Base-by-base conservation (phyloP, 306 rosid genomes). In the Pachyrhizus erosus region DNA sequence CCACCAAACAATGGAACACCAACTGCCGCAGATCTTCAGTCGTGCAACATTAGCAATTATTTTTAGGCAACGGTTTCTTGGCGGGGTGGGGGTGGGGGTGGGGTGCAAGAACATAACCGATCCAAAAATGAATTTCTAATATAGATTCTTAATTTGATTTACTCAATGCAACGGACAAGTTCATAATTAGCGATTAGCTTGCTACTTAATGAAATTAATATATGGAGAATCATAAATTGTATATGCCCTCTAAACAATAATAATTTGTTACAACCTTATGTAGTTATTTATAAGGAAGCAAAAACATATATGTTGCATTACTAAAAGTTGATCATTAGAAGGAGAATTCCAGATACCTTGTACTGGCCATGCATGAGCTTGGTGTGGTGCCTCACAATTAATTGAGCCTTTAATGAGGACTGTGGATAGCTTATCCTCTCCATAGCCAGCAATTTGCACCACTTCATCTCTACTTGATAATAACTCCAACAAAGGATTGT, bases 401-500 rank as follows among this genome's bases (percentile, higher is more conserved):
- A 96, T 70, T 2, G 99, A 96, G 3, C 98, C 99, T 12, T 92
- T 88, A 39, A 96, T 83, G 9, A 96, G 86, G n/a, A 96, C 99
- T 0, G 98, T 96, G 72, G 99, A 96, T 23, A 96, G 90, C 86
- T 87, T 96, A 73, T 93, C 92, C 76, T 96, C 97, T 70, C 99
- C 98, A 86, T 96, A 93, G 40, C 99, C 99, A 74, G 98, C 98
- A 31, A 89, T 80, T 49, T 85, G 80, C 83, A 86, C 86, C 83
- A 88, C 73, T 40, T 96, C 97, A 5, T 93, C 91, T 81, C 91
- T 85, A 89, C 87, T 89, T 40, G 85, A 75, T 60, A 83, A 72
- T 55, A 83, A 67, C 45, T 84, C 90, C 2, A 86, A 70, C 68
- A 87, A 58, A 18, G 79, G 69, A 10, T 75, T 80, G n/a, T 75